Evolutionary conservation across 306 rosid species (phyloP), one percentile per base, ranked within the genome.

Genomic region (Erythrophleum fordii): DNA sequence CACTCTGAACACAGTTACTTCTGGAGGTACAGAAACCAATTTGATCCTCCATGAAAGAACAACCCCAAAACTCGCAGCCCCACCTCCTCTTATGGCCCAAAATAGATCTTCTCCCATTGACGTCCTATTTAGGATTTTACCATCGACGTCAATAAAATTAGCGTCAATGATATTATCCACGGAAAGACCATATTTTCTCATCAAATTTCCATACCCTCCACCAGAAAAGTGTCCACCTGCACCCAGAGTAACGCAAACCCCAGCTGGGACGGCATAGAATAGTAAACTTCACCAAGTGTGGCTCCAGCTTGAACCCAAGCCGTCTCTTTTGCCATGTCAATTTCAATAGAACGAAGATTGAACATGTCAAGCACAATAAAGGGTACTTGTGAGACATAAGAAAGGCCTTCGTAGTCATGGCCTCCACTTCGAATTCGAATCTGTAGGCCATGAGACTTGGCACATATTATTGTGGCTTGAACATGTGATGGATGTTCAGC

Each of bases 141-240:
- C 89, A 51, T 80, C 68, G 11, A 0, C 87, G 39, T 83, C 73
- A 29, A 86, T 81, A 1, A 86, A 0, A 2, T 44, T 41, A 2
- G 83, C 85, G 20, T 86, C 87, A 22, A 86, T 28, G 46, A 86
- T 73, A 55, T 94, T 78, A 56, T 94, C 98, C 2, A 83, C 85
- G 0, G 98, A 79, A 28, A 92, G 90, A 12, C 98, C 97, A 73
- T 83, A 86, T 73, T 91, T 94, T 77, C 97, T 88, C 84, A 94
- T 29, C 85, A 94, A n/a, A 70, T 83, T 91, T 0, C 98, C 97
- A 26, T 94, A 92, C 0, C 98, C 98, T 22, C 97, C 97, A 3
- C 94, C 94, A 23, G 90, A 85, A 17, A 92, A 17, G 37, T 94
- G 97, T 0, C 98, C 97, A 5, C 97, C 97, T 2, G 75, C 55